Evolutionary conservation across 495 filamentous ascomycete genomes (phyloP).

Genomic region (Aspergillus ellipticus): DNA sequence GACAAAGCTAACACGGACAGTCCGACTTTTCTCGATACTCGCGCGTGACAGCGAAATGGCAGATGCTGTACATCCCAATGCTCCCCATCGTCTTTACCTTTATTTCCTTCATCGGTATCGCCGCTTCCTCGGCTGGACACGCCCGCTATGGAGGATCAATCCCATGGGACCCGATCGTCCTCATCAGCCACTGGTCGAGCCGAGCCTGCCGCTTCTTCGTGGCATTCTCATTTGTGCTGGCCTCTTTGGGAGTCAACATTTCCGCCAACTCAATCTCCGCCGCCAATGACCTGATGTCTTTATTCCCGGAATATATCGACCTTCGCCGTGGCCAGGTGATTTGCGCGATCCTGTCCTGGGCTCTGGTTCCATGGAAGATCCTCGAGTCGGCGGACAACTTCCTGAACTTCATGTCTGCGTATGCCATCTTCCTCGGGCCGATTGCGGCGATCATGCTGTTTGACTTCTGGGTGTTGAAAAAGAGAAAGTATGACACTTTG

Average conservation of each 20-base stretch:
- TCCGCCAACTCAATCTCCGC: conserved; percentile 63
- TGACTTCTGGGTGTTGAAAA: conserved; percentile 67
- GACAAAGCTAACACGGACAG: conserved; percentile 16
- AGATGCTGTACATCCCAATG: conserved; percentile 46
- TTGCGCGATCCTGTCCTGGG: conserved; percentile 56
- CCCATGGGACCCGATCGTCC: conserved; percentile 43
- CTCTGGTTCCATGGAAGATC: conserved; percentile 63
- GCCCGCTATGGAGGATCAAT: conserved; percentile 37
- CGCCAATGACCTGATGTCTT: conserved; percentile 60
- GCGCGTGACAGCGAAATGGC: conserved; percentile 39
- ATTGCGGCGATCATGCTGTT: conserved; percentile 63
- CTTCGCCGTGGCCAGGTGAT: conserved; percentile 62
- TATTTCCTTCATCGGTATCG: conserved; percentile 48
- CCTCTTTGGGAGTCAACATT: conserved; percentile 52
- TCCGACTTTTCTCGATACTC: conserved; percentile 49
- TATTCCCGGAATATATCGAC: conserved; percentile 57
- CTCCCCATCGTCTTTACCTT: conserved; percentile 49
- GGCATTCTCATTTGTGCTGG: conserved; percentile 45
- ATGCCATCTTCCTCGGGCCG: conserved; percentile 65
- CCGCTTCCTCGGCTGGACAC: conserved; percentile 42
- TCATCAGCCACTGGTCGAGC: conserved; percentile 46
- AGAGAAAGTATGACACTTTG: conserved; percentile 55
- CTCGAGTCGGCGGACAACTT: conserved; percentile 54
- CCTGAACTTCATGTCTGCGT: conserved; percentile 60
- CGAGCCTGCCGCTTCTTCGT: conserved; percentile 51